Evolutionary conservation across 306 rosid genomes (phyloP), one percentile per base, ranked within the genome.

Genomic region (Ormosia semicastrata): DNA sequence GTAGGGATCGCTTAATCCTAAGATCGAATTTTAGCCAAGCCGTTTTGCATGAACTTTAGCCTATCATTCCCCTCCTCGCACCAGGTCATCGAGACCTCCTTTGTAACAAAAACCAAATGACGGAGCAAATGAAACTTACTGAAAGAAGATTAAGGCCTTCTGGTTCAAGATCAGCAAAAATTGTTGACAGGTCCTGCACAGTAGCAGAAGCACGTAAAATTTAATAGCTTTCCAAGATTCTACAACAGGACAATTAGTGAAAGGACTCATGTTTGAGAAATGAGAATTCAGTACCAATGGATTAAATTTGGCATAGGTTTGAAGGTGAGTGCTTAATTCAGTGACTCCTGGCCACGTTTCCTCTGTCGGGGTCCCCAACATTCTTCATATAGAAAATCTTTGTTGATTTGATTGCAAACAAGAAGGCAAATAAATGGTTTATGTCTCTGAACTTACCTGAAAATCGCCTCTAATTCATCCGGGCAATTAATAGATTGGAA

Each of bases 311-410:
- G 44, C 11, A 14, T 44, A 66, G 5, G 0, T 5, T 30, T 5
- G n/a, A 18, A 65, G 17, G 69, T 3, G 1, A 1, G 52, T 1
- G 36, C 37, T 18, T 36, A 66, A 17, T 9, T 4, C 5, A 44
- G 34, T 36, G 65, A 73, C 17, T 60, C 81, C 83, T 4, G 81
- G 81, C 80, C 83, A 78, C 0, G 81, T 71, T 14, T 66, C 66
- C 54, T 66, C 77, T 37, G 71, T 65, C 8, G 83, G 87, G 30
- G 83, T 73, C 30, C 87, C 87, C 34, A 73, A 65, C 34, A 78
- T 2, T 36, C 87, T 83, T 83, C 29, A 60, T 44, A 52, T 0
- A 40, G 66, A 78, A 71, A 41, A 5, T 46, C 2, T 18, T 63
- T 43, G 56, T 77, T 56, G 3, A 34, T 77, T 70, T 14, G 4